phyloP scores from a whole-genome alignment of 164 flowering plant species.

The Vitis vinifera region ASM3070453v1 NC_081811.1:21934501-21935000 shows the following conservation, averaged over 20 bases:
- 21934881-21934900: no score
- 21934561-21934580: not conserved
- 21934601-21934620: not conserved
- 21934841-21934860: no score
- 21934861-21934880: no score
- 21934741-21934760: conserved; percentile 52
- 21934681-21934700: conserved; percentile 56
- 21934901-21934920: no score
- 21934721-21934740: conserved; percentile 47
- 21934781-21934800: not conserved
- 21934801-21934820: not conserved
- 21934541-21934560: not conserved
- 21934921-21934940: no score
- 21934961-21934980: no score
- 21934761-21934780: not conserved
- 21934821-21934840: no score
- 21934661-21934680: conserved; percentile 15
- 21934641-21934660: not conserved
- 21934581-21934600: no score
- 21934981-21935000: no score
- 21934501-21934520: conserved; percentile 40
- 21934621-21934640: not conserved
- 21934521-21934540: not conserved
- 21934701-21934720: conserved; percentile 67
- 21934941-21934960: no score